phyloP scores from a whole-genome alignment of 2,329 filamentous ascomycete species.

The Ophiognomonia clavigignenti-juglandacearum region DNA sequence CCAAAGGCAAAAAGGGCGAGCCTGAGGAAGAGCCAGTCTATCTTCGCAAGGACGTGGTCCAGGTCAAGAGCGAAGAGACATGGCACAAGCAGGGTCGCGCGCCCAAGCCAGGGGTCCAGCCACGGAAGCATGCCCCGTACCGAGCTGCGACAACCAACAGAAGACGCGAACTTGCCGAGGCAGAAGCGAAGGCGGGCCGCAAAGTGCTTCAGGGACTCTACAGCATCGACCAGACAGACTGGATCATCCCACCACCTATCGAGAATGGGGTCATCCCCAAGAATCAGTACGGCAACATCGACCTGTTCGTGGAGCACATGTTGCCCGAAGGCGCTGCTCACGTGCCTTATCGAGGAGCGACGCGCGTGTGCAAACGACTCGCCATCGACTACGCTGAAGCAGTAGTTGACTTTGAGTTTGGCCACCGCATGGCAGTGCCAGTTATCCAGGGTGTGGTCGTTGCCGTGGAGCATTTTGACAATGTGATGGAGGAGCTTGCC shows the following conservation, averaged over 20 bases:
- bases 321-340: conserved; percentile 77
- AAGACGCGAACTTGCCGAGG: conserved; percentile 83
- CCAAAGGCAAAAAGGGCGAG: conserved; percentile 67
- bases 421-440: conserved; percentile 87
- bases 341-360: conserved; percentile 71
- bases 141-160: conserved; percentile 85
- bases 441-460: conserved; percentile 88
- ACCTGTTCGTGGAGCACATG: conserved; percentile 93
- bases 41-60: conserved; percentile 70
- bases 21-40: conserved; percentile 77
- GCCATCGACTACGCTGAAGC: conserved; percentile 89
- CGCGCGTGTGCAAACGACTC: conserved; percentile 76
- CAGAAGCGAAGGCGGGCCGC: conserved; percentile 70
- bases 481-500: conserved; percentile 72
- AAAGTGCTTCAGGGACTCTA: conserved; percentile 87
- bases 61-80: conserved; percentile 86
- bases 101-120: conserved; percentile 63
- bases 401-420: conserved; percentile 94
- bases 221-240: conserved; percentile 80
- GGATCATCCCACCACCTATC: conserved; percentile 89
- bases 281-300: conserved; percentile 94
- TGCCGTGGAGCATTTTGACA: conserved; percentile 70
- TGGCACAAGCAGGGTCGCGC: conserved; percentile 96
- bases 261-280: conserved; percentile 82
- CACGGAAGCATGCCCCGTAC: conserved; percentile 83